Conservation (phyloP, 257 asterid genomes). For the Solanum corneliomulleri region DNA sequence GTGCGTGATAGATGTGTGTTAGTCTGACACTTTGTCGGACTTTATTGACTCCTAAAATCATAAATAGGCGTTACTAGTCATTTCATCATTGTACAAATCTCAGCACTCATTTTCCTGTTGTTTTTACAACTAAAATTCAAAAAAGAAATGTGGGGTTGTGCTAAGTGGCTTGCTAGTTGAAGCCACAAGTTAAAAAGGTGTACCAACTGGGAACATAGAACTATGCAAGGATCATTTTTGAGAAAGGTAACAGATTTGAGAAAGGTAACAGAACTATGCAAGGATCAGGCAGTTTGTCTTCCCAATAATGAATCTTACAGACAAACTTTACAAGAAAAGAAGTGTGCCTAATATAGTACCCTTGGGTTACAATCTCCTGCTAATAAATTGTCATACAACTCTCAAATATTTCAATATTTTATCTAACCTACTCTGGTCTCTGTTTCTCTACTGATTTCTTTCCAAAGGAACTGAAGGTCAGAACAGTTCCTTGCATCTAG, state of each 20-base stretch:
- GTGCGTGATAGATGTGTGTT: not conserved
- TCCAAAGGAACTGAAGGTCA: not conserved
- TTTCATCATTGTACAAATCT: not conserved
- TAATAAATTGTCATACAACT: not conserved
- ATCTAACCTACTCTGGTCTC: not conserved
- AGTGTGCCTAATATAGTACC: not conserved
- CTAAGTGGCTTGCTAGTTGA: not conserved
- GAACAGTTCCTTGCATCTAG: not conserved
- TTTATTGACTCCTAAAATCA: not conserved
- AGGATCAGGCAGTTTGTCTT: not conserved
- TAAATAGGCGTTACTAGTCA: not conserved
- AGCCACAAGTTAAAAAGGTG: not conserved
- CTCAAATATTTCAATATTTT: not conserved
- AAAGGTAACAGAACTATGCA: not conserved
- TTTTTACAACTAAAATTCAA: not conserved
- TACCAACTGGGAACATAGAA: not conserved
- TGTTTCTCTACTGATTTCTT: not conserved
- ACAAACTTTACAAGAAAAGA: not conserved
- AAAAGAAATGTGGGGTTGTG: not conserved
- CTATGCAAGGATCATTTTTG: not conserved
- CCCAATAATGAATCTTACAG: not conserved
- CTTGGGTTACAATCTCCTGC: not conserved
- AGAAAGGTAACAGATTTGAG: not conserved
- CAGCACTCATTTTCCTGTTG: not conserved
- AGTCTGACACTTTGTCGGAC: not conserved